Evolutionary conservation across 345 rosid genomes (phyloP).

Genomic region (Rhizophora mangle): DNA sequence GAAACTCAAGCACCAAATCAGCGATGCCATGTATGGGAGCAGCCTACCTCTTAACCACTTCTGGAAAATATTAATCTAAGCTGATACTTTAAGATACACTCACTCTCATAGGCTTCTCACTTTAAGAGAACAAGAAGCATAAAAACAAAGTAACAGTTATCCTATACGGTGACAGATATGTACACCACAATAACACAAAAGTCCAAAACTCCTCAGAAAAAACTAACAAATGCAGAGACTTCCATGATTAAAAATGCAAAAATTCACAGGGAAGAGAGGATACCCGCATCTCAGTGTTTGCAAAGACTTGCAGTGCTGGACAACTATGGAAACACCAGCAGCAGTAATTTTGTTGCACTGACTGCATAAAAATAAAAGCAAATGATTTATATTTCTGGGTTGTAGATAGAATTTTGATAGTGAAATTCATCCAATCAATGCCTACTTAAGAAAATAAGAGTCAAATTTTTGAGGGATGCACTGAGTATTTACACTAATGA

Average conservation of each 20-base stretch:
- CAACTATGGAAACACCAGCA: constrained; percentile 60
- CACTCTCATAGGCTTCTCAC: no score
- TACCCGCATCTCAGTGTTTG: constrained; percentile 91
- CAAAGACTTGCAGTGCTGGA: constrained; percentile 60
- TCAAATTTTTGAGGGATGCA: background rate
- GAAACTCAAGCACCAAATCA: no score
- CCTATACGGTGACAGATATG: background rate
- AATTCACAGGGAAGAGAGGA: background rate
- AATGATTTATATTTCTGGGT: background rate
- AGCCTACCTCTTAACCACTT: no score
- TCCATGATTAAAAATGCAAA: background rate
- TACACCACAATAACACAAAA: background rate
- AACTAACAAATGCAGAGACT: background rate
- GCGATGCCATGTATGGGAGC: no score
- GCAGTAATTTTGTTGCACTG: constrained; percentile 57
- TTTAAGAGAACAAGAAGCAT: no score
- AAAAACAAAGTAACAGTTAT: no score
- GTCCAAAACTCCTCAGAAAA: background rate
- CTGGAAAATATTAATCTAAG: no score
- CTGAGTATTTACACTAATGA: no score
- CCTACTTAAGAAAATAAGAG: background rate
- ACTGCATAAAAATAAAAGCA: constrained; percentile 43
- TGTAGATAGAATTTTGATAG: background rate
- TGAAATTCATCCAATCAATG: background rate
- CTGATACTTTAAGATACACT: no score